Evolutionary conservation across 768 basidiomycete genomes (phyloP), one percentile per base, ranked within the genome.

Genomic region (Tremella yokohamensis): DNA sequence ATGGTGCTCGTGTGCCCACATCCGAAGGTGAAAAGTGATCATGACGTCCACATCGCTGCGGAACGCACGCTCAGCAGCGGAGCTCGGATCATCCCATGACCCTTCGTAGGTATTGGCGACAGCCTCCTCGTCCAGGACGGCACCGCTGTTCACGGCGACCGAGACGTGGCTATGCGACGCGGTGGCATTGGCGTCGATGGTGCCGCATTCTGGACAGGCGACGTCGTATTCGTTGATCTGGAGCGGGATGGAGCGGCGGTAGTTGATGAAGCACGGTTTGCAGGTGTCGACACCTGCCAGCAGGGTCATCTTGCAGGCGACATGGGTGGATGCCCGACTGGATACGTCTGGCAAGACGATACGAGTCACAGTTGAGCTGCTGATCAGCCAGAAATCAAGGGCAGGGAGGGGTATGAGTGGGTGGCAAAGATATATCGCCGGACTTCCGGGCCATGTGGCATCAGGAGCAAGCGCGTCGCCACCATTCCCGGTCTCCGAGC

Each of bases 181-280:
- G 38, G 60, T 61, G 3, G 26, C 26, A 9, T 9, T 49, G 26
- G 44, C 18, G 40, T 68, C 63, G 38, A 64, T 40, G 22, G 18
- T 13, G 2, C 66, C 66, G 40, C 66, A 68, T 18, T 8, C 16
- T 2, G 60, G 57, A 51, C 66, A 68, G 8, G 62, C 54, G 34
- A 54, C 24, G 24, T 26, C 15, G 18, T 55, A 19, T 12, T 25
- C 22, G 42, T 18, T 18, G 22, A 22, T n/a, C 42, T 45, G n/a
- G 7, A 45, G 42, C n/a, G n/a, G 42, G 22, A 45, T 22, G 42
- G 22, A 18, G 22, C n/a, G 22, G n/a, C 22, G n/a, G 22, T 45
- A 22, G 4, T 18, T 18, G 22, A 22, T 22, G 42, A 18, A 45
- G 42, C 42, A 45, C n/a, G 42, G 42, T 15, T 45, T 45, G 22